phyloP scores from a whole-genome alignment of 2,329 filamentous ascomycete species.

The Neonectria magnoliae region DNA sequence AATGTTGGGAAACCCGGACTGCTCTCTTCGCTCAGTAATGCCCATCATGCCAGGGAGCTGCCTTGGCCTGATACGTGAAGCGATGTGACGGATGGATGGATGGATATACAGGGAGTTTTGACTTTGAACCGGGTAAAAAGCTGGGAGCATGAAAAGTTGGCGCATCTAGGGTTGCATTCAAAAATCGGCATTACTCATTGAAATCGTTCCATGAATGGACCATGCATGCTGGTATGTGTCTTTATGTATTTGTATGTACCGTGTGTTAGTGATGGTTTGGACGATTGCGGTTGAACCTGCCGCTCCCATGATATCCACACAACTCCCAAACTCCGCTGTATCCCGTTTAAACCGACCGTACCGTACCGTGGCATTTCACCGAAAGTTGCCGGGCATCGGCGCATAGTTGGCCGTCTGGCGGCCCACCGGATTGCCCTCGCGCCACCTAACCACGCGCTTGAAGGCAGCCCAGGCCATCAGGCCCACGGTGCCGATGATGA shows the following conservation, averaged over 20 bases:
- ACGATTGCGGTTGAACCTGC: slow-evolving; percentile 13
- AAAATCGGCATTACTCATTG: slow-evolving; percentile 38
- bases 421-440: slow-evolving; percentile 46
- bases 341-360: slow-evolving; percentile 6
- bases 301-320: slow-evolving; percentile 15
- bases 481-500: slow-evolving; percentile 67
- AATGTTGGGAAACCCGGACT: slow-evolving; percentile 6
- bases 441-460: slow-evolving; percentile 58
- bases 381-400: slow-evolving; percentile 41
- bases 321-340: slow-evolving; percentile 20
- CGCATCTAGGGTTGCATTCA: slow-evolving; percentile 42
- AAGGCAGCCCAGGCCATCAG: slow-evolving; percentile 69
- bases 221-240: slow-evolving; percentile 6
- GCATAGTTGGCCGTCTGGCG: slow-evolving; percentile 44
- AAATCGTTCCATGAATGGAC: slow-evolving; percentile 24
- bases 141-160: slow-evolving; percentile 36
- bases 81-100: slow-evolving; percentile 5
- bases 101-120: slow-evolving; percentile 36
- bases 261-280: slow-evolving; percentile 15
- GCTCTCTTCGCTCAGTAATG: slow-evolving; percentile 24
- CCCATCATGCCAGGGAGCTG: slow-evolving; percentile 9
- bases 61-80: slow-evolving; percentile 5
- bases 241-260: slow-evolving; percentile 13
- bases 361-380: slow-evolving; percentile 18
- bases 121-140: slow-evolving; percentile 33